phyloP scores from a whole-genome alignment of 805 yeast genomes.

The Monosporozyma aerobia region DNA sequence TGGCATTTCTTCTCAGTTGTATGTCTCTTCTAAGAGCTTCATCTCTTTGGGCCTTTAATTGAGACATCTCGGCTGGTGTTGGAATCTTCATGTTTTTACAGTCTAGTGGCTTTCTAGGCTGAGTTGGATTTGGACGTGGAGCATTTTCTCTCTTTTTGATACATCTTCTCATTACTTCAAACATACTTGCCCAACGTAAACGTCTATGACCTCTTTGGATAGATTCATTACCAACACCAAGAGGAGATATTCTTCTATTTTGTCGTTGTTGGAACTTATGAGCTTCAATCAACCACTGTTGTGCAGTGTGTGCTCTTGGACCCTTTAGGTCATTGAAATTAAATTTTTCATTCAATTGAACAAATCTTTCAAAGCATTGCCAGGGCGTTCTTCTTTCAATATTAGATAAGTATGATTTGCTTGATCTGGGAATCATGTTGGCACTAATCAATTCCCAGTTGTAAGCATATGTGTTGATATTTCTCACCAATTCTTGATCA shows the following conservation, averaged over 20 bases:
- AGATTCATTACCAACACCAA: constrained; percentile 89
- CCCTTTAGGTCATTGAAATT: constrained; percentile 85
- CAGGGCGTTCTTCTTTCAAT: constrained; percentile 95
- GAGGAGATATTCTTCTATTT: constrained; percentile 79
- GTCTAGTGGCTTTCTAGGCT: constrained; percentile 34
- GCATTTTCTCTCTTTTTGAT: constrained; percentile 82
- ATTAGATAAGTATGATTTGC: constrained; percentile 69
- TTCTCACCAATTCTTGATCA: constrained; percentile 67
- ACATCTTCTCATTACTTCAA: constrained; percentile 86
- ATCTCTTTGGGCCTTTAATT: constrained; percentile 77
- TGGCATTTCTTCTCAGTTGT: constrained; percentile 26
- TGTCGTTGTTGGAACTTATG: constrained; percentile 82
- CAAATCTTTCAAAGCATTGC: constrained; percentile 96
- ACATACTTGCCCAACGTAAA: constrained; percentile 92
- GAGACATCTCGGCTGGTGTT: constrained; percentile 77
- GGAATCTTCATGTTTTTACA: constrained; percentile 46
- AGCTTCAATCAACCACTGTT: constrained; percentile 86
- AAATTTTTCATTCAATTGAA: constrained; percentile 83
- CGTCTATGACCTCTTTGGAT: constrained; percentile 88
- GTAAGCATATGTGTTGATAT: constrained; percentile 78
- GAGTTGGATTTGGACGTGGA: constrained; percentile 46
- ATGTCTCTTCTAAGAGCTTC: constrained; percentile 66
- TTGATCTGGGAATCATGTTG: constrained; percentile 57
- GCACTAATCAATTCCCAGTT: constrained; percentile 92
- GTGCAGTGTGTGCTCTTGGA: constrained; percentile 70